Evolutionary conservation across 257 asterid genomes (phyloP).

Genomic region (Craterostigma plantagineum): DNA sequence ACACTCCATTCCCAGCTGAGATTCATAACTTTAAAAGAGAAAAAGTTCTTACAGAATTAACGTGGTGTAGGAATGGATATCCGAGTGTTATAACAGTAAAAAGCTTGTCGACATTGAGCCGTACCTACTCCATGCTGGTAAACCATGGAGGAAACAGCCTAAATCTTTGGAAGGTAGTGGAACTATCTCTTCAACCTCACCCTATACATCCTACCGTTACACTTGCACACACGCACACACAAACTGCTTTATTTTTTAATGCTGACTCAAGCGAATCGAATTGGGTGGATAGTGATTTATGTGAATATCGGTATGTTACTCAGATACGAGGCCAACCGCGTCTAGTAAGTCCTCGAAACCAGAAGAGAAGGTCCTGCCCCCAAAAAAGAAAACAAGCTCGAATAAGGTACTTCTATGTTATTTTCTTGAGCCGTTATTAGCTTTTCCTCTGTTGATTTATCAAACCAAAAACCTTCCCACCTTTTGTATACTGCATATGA

Average conservation of each 20-base stretch:
- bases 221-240: too few species aligned
- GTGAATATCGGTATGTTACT: background rate
- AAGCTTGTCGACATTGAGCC: conserved; percentile 73
- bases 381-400: conserved; percentile 24
- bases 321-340: conserved; percentile 37
- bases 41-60: background rate
- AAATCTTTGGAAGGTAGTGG: conserved; percentile 7
- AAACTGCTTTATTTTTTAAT: too few species aligned
- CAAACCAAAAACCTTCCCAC: too few species aligned
- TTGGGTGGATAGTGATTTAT: too few species aligned
- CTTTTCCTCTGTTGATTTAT: too few species aligned
- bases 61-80: conserved; percentile 69
- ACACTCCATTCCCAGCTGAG: too few species aligned
- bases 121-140: conserved; percentile 73
- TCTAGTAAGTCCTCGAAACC: conserved; percentile 26
- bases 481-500: too few species aligned
- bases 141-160: conserved; percentile 68
- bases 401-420: conserved; percentile 65
- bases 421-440: too few species aligned
- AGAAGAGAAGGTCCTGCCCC: conserved; percentile 21
- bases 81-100: conserved; percentile 44
- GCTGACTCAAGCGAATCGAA: too few species aligned
- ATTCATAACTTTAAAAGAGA: too few species aligned
- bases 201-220: too few species aligned
- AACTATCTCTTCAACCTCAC: too few species aligned